Evolutionary conservation across 163 green algal species (phyloP), one percentile per base, ranked within the genome.

Genomic region (Scenedesmus sp.): DNA sequence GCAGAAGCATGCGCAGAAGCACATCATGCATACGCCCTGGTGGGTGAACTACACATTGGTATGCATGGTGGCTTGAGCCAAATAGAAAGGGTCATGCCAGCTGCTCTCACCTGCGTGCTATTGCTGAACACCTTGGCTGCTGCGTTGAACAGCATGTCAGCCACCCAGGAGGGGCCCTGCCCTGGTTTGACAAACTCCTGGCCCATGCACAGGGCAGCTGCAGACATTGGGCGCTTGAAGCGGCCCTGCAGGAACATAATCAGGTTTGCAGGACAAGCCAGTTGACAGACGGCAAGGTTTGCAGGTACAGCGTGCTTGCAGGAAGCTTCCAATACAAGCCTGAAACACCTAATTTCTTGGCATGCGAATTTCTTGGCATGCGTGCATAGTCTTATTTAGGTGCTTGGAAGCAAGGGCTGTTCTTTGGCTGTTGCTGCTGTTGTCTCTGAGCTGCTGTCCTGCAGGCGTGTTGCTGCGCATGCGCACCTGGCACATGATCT

Each of bases 141-240:
- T 59, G 88, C 88, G 2, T 18, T 83, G 60, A 92, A 70, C 59
- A 92, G 60, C n/a, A 92, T 46, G 52, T 92, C 88, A 8, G 77
- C 88, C 20, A 92, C 60, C 88, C 88, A 92, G 3, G 79, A 67
- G 1, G 88, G 88, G 34, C 52, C 88, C 60, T 88, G 77, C 10
- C 88, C 81, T 6, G 88, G 62, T 79, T 92, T 92, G 13, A 92
- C 88, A 92, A 92, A 92, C 76, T 92, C 88, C 54, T 92, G 88
- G 88, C 88, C 88, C 79, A 92, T 92, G 64, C 79, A 88, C 26
- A 92, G 60, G 52, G 20, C 54, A 12, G 56, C n/a, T 18, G 79
- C 81, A 10, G 34, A 10, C 23, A 92, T 79, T 55, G n/a, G 74
- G 34, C 88, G 88, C 79, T 88, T 88, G 88, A 92, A 92, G 34